Percentiles rank a stretch among this genome's conserved stretches.
phyloP scores from a whole-genome alignment of 257 asterid species.

The Salvia splendens region DNA sequence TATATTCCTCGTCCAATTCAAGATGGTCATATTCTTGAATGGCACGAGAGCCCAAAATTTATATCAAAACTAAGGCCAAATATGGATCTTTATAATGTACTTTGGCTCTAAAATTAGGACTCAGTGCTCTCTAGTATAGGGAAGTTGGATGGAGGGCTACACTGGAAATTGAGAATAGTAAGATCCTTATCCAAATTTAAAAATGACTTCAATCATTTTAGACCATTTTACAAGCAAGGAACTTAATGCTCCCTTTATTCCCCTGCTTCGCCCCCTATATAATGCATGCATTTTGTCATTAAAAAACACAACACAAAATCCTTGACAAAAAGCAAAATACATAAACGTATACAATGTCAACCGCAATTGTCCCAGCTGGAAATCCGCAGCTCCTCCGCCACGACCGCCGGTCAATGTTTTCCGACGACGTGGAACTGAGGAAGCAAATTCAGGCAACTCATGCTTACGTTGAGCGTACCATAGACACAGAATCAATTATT shows the following conservation, averaged over 20 bases:
- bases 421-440: constrained; percentile 53
- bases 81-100: too few species aligned
- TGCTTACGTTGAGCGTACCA: constrained; percentile 46
- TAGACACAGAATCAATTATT: constrained; percentile 56
- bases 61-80: too few species aligned
- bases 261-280: constrained; percentile 49
- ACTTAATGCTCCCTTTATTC: constrained; percentile 58
- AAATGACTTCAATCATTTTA: constrained; percentile 41
- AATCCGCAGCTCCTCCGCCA: constrained; percentile 36
- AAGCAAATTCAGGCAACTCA: constrained; percentile 70
- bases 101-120: neutral
- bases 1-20: too few species aligned
- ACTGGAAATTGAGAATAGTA: constrained; percentile 21
- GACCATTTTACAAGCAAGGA: constrained; percentile 79
- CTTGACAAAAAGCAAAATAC: neutral
- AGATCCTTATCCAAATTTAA: constrained; percentile 38
- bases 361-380: constrained; percentile 35
- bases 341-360: constrained; percentile 32
- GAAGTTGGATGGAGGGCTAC: constrained; percentile 37
- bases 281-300: constrained; percentile 34
- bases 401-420: constrained; percentile 42
- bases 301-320: constrained; percentile 13
- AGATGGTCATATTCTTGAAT: too few species aligned
- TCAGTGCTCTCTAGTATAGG: neutral
- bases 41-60: too few species aligned